These are phyloP conservation scores for Rhodotorula sp. DNA, from an alignment of 1,284 basidiomycete species.

Conservation along the genomic window DNA sequence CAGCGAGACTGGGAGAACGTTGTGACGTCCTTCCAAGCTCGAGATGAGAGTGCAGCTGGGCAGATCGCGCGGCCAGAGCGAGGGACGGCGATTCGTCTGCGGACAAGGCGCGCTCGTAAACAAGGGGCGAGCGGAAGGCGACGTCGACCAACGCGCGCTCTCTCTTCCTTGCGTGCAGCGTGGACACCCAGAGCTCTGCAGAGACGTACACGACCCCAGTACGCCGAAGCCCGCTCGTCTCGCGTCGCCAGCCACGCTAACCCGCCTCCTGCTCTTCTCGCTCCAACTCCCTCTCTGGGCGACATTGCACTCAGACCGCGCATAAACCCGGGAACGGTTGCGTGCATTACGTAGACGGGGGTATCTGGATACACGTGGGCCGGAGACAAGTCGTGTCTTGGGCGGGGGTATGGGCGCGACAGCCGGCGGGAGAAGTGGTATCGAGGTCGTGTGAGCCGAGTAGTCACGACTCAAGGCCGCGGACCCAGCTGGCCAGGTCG, in stretches of 20 bases:
- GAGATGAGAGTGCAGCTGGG: too few species aligned
- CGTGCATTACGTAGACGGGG: not conserved
- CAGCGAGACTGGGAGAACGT: too few species aligned
- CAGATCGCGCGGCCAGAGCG: too few species aligned
- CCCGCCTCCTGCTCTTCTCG: not conserved
- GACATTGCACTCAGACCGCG: not conserved
- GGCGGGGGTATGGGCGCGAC: not conserved
- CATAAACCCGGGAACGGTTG: too few species aligned
- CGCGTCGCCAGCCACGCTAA: not conserved
- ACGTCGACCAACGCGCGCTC: too few species aligned
- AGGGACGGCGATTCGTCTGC: too few species aligned
- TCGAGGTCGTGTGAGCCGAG: not conserved
- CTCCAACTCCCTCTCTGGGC: not conserved
- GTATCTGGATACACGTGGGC: not conserved
- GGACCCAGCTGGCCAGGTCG: constrained; percentile 85
- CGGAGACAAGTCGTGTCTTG: not conserved
- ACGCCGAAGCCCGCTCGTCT: too few species aligned
- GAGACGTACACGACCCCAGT: too few species aligned
- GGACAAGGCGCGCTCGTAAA: too few species aligned
- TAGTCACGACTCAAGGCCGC: constrained; percentile 12
- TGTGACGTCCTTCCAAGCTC: too few species aligned
- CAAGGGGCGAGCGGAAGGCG: too few species aligned
- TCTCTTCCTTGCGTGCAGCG: not conserved
- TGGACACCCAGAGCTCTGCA: too few species aligned
- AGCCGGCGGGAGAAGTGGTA: not conserved